Evolutionary conservation across 2,329 filamentous ascomycete genomes (phyloP).

Genomic region (Juglanconis juglandina): DNA sequence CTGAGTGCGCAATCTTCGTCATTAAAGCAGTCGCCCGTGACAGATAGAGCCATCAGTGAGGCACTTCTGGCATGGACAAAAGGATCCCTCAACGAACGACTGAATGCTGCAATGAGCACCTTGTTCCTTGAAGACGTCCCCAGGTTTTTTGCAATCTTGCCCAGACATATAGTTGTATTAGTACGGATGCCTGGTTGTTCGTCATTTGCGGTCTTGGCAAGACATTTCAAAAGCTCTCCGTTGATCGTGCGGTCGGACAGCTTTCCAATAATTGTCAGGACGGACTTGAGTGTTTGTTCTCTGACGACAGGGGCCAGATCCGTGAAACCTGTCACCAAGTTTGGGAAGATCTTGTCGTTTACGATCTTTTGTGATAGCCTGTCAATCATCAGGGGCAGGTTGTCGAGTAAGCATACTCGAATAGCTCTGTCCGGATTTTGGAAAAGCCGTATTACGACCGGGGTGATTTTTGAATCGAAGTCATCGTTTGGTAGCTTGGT

Average conservation of each 20-base stretch:
- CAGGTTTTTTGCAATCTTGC: slow-evolving; percentile 90
- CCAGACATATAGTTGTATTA: slow-evolving; percentile 95
- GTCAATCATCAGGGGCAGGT: slow-evolving; percentile 86
- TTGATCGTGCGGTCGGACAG: slow-evolving; percentile 91
- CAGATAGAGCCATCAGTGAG: slow-evolving; percentile 77
- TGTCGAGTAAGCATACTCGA: slow-evolving; percentile 86
- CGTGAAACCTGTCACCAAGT: slow-evolving; percentile 91
- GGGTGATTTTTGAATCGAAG: slow-evolving; percentile 78
- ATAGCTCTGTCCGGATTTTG: slow-evolving; percentile 88
- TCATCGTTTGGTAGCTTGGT: slow-evolving; percentile 84
- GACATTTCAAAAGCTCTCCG: slow-evolving; percentile 81
- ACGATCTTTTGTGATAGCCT: slow-evolving; percentile 82
- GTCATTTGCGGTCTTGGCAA: slow-evolving; percentile 95
- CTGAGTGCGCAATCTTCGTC: slow-evolving; percentile 87
- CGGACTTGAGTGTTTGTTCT: slow-evolving; percentile 93
- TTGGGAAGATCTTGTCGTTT: slow-evolving; percentile 94
- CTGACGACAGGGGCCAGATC: slow-evolving; percentile 86
- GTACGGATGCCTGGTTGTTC: slow-evolving; percentile 96
- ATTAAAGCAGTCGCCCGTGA: slow-evolving; percentile 79
- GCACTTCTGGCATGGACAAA: slow-evolving; percentile 94
- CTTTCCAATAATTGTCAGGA: slow-evolving; percentile 82
- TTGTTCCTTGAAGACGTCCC: slow-evolving; percentile 77
- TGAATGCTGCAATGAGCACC: slow-evolving; percentile 89
- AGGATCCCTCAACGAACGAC: slow-evolving; percentile 82
- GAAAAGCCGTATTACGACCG: slow-evolving; percentile 84